phyloP scores from a whole-genome alignment of 2,329 filamentous ascomycete species.

The Arthroderma uncinatum region DNA sequence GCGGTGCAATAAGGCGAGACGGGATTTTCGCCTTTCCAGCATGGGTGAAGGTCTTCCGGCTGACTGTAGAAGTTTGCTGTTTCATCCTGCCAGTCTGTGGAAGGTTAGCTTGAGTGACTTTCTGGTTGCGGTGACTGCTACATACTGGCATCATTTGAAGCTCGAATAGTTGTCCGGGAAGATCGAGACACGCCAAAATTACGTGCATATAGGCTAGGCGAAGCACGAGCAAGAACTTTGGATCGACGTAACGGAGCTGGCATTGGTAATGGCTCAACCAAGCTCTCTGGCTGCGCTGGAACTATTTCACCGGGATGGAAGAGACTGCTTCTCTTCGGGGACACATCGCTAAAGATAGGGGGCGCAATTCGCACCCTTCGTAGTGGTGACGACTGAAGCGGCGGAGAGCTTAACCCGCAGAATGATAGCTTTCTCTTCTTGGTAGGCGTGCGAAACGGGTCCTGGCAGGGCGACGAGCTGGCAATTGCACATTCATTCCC shows the following conservation, averaged over 20 bases:
- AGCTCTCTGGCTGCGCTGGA: background rate
- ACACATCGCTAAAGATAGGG: constrained; percentile 22
- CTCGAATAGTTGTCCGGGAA: constrained; percentile 25
- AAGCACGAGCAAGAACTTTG: constrained; percentile 24
- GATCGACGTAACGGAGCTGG: constrained; percentile 29
- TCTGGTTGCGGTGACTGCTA: constrained; percentile 11
- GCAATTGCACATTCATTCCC: constrained; percentile 21
- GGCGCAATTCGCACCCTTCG: constrained; percentile 31
- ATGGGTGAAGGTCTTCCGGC: constrained; percentile 43
- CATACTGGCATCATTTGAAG: constrained; percentile 30
- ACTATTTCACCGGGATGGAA: constrained; percentile 5
- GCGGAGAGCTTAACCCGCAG: constrained; percentile 30
- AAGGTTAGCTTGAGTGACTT: constrained; percentile 15
- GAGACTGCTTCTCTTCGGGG: background rate
- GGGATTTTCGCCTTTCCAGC: constrained; percentile 32
- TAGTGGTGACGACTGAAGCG: constrained; percentile 41
- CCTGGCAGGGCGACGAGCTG: constrained; percentile 20
- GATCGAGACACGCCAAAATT: constrained; percentile 24
- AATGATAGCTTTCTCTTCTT: constrained; percentile 39
- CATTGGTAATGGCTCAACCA: constrained; percentile 9
- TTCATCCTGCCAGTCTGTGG: constrained; percentile 46
- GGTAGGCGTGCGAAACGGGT: constrained; percentile 30
- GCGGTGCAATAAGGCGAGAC: constrained; percentile 55
- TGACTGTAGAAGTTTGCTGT: constrained; percentile 50
- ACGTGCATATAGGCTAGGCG: constrained; percentile 31